Evolutionary conservation across 495 filamentous ascomycete genomes (phyloP), one percentile per base, ranked within the genome.

Genomic region (Talaromyces ruber): DNA sequence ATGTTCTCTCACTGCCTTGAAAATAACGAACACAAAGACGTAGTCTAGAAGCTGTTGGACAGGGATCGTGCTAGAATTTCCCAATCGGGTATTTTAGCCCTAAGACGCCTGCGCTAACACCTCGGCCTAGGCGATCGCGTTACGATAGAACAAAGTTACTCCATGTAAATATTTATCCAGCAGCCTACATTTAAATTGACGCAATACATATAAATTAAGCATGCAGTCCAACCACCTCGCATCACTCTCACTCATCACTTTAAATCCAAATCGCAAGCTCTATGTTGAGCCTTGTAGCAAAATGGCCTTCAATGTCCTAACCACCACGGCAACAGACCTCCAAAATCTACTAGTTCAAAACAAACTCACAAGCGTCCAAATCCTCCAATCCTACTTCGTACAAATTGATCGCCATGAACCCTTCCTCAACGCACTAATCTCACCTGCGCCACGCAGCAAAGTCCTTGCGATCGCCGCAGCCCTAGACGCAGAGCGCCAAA

Each of bases 391-490:
- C 53, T 86, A 84, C 64, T 65, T 86, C 11, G 63, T 59, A 0
- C 82, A 82, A 61, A 84, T 86, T 37, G 70, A 76, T 5, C 64
- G 64, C 7, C 74, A 84, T 58, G 65, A 73, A 58, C 64, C 68
- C 8, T 61, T 63, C 28, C 65, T 81, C 18, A 69, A 71, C 28
- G 77, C 73, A 6, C 61, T 81, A 52, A 79, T 78, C 50, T 66
- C 67, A 8, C 64, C 68, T 24, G 67, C 74, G 5, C 71, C 79
- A 0, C 64, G 58, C 62, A 67, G 69, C 16, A 56, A 71, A 9
- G 60, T 77, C 0, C 62, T 76, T 0, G 58, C 67, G 21, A 63
- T 60, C 25, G 79, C 76, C 1, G 63, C 58, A 39, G 34, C 14
- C 7, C 39, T 70, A 8, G 73, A 74, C 25, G 45, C 65, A 43